phyloP scores from a whole-genome alignment of 108 stramenopile genomes.

The Skeletonema costatum region DNA sequence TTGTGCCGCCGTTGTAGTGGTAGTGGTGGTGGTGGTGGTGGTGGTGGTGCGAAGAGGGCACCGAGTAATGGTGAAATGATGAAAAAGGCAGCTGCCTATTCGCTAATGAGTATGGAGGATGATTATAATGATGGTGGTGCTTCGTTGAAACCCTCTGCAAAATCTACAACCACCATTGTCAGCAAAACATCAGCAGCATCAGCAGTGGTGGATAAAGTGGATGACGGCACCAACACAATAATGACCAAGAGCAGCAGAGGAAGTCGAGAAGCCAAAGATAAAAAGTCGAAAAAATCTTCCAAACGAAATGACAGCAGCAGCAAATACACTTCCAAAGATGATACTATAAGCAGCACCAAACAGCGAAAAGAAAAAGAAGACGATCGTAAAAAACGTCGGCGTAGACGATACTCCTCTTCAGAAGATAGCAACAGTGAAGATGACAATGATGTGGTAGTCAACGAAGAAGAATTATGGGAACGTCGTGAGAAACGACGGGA shows the following conservation, averaged over 20 bases:
- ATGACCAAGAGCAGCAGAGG: conserved; percentile 27
- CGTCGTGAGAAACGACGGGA: conserved; percentile 29
- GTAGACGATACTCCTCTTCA: conserved; percentile 38
- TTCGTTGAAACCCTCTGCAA: neutral
- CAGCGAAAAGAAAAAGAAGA: neutral
- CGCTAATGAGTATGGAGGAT: conserved; percentile 45
- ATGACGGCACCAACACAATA: conserved; percentile 20
- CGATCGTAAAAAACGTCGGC: conserved; percentile 12
- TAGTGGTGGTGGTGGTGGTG: neutral
- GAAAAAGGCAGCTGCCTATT: conserved; percentile 35
- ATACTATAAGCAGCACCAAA: neutral
- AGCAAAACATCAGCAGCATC: neutral
- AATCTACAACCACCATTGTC: neutral
- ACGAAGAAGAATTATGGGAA: conserved; percentile 34
- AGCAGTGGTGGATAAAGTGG: neutral
- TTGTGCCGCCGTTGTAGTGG: conserved; percentile 39
- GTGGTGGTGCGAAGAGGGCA: neutral
- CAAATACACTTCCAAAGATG: neutral
- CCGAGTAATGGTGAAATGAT: conserved; percentile 43
- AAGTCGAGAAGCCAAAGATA: conserved; percentile 12
- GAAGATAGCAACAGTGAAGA: conserved; percentile 8
- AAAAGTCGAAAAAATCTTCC: conserved; percentile 1
- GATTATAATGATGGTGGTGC: neutral
- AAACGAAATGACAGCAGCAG: conserved; percentile 13
- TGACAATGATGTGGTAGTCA: neutral